A percentile compares a stretch with the other conserved stretches of the same genome.
These are phyloP conservation scores for Vicia faba DNA, from an alignment of 306 rosid species.

Conservation along the genomic window DNA sequence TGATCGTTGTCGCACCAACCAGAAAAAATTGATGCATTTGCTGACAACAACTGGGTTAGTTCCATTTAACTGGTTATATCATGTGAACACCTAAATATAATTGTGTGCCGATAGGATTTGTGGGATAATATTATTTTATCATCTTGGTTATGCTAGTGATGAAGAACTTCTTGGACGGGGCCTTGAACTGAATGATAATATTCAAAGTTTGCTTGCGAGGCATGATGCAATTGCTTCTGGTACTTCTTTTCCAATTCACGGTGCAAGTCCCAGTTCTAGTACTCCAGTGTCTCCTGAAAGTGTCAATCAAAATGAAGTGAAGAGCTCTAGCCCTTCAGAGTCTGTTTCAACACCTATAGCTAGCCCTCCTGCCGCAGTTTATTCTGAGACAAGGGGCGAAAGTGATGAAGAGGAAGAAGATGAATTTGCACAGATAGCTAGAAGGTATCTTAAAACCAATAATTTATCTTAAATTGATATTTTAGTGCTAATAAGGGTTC, in stretches of 20 bases:
- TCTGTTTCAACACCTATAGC: constrained; percentile 53
- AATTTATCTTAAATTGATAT: constrained; percentile 3
- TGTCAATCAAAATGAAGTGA: constrained; percentile 49
- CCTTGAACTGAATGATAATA: constrained; percentile 77
- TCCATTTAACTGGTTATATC: constrained; percentile 13
- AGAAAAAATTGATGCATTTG: constrained; percentile 95
- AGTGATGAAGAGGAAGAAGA: constrained; percentile 87
- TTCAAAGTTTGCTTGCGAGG: constrained; percentile 84
- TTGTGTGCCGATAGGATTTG: constrained; percentile 6
- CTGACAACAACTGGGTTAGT: constrained; percentile 94
- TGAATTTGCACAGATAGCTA: constrained; percentile 92
- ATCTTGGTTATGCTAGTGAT: constrained; percentile 59
- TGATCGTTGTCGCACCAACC: constrained; percentile 81
- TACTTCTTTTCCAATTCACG: constrained; percentile 57
- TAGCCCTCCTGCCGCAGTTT: constrained; percentile 40
- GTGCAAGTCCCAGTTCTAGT: constrained; percentile 56
- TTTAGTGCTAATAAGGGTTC: not conserved
- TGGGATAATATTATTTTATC: constrained; percentile 23
- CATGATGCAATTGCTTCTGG: constrained; percentile 95
- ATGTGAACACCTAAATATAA: not conserved
- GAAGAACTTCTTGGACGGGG: constrained; percentile 94
- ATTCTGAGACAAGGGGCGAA: constrained; percentile 41
- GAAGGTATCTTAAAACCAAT: constrained; percentile 59
- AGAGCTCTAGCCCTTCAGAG: constrained; percentile 47
- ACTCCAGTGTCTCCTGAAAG: constrained; percentile 45